Conservation (phyloP, 106 monocot genomes). For the Acorus gramineus region DNA sequence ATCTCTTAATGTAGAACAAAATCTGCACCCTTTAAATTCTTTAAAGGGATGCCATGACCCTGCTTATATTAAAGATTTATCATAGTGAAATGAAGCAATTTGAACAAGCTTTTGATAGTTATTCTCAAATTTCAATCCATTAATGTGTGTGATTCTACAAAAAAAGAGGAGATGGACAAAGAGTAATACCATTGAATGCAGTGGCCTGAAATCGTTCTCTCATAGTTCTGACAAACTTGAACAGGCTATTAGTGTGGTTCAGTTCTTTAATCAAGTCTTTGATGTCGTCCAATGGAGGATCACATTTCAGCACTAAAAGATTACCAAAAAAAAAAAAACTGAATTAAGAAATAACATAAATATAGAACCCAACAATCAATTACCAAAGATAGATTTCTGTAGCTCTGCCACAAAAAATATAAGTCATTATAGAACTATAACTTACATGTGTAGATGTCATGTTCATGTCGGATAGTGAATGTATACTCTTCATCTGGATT, state of each 20-base stretch:
- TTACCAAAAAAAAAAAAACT: neutral
- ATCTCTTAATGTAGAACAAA: no score
- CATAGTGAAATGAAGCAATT: neutral
- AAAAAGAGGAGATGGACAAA: no score
- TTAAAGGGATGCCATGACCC: no score
- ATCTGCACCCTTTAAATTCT: no score
- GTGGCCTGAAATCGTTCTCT: conserved; percentile 54
- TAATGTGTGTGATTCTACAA: no score
- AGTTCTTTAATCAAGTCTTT: conserved; percentile 42
- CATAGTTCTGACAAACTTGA: conserved; percentile 67
- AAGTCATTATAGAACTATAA: neutral
- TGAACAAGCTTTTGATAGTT: neutral
- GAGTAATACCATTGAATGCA: conserved; percentile 37
- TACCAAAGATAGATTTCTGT: no score
- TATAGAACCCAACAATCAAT: no score
- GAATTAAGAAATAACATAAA: no score
- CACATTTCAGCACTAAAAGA: conserved; percentile 47
- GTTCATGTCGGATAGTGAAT: conserved; percentile 46
- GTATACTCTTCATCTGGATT: conserved; percentile 47
- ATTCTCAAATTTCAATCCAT: neutral
- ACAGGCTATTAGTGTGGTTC: conserved; percentile 64
- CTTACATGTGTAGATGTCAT: conserved; percentile 50
- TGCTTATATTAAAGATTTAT: no score
- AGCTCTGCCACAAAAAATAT: no score
- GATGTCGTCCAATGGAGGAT: conserved; percentile 35